phyloP scores from a whole-genome alignment of 257 asterid species.

The Rauvolfia tetraphylla region DNA sequence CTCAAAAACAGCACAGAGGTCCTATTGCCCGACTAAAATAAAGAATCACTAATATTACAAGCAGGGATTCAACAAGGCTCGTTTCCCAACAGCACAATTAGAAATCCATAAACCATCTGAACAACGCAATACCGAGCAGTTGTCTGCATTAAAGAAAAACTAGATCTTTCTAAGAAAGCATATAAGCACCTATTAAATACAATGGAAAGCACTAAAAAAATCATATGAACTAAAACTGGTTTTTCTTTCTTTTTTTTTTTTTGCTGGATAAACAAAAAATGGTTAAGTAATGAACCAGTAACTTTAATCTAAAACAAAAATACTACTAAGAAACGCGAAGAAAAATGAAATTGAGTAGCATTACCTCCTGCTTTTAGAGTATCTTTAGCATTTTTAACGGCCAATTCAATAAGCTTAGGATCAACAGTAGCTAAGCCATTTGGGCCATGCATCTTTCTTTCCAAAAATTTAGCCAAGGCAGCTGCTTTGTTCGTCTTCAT shows the following conservation, averaged over 20 bases:
- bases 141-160: not conserved
- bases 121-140: not conserved
- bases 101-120: not conserved
- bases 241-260: no score
- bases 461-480: constrained; percentile 87
- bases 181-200: not conserved
- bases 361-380: constrained; percentile 63
- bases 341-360: constrained; percentile 11
- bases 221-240: no score
- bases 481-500: constrained; percentile 95
- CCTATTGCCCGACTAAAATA: not conserved
- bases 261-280: not conserved
- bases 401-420: constrained; percentile 72
- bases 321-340: not conserved
- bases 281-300: not conserved
- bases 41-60: not conserved
- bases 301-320: not conserved
- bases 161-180: not conserved
- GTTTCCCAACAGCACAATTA: not conserved
- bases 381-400: constrained; percentile 75
- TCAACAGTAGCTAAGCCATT: constrained; percentile 74
- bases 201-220: not conserved
- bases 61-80: not conserved
- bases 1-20: not conserved
- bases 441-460: constrained; percentile 83